phyloP scores from a whole-genome alignment of 2,329 filamentous ascomycete species.

The Hypocrella siamensis region DNA sequence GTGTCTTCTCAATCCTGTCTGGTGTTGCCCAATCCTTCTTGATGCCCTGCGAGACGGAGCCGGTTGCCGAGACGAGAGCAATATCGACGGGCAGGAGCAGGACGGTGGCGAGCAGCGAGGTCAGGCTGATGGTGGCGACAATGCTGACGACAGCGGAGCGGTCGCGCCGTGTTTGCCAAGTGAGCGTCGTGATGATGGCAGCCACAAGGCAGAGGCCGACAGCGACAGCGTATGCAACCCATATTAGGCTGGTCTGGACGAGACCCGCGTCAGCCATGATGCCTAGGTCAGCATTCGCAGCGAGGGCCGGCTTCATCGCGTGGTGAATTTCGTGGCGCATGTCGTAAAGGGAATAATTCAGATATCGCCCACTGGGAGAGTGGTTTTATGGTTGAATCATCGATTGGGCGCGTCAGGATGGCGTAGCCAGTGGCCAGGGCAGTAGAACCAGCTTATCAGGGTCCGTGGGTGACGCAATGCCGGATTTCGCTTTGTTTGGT shows the following conservation, averaged over 20 bases:
- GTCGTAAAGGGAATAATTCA: too few species aligned
- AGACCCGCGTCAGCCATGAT: conserved; percentile 36
- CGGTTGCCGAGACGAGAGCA: conserved; percentile 82
- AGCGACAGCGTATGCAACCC: conserved; percentile 81
- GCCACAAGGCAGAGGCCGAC: conserved; percentile 61
- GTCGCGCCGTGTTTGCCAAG: conserved; percentile 81
- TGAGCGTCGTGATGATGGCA: conserved; percentile 72
- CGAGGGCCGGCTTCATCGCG: not conserved
- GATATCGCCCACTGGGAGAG: too few species aligned
- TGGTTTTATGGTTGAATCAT: too few species aligned
- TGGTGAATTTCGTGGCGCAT: not conserved
- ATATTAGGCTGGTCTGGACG: conserved; percentile 82
- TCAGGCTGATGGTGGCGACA: conserved; percentile 76
- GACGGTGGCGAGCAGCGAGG: conserved; percentile 77
- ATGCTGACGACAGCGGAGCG: conserved; percentile 67
- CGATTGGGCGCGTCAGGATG: not conserved
- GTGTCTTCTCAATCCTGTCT: conserved; percentile 59
- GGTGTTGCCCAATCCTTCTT: conserved; percentile 95
- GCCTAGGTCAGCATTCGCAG: conserved; percentile 3
- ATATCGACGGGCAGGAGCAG: conserved; percentile 90
- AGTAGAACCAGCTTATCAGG: not conserved
- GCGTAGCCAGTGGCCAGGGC: not conserved
- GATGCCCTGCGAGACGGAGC: conserved; percentile 53
- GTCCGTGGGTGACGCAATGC: not conserved
- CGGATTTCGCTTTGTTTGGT: too few species aligned